Conservation (phyloP, 208 protist genomes). For the Novymonas esmeraldas region DNA sequence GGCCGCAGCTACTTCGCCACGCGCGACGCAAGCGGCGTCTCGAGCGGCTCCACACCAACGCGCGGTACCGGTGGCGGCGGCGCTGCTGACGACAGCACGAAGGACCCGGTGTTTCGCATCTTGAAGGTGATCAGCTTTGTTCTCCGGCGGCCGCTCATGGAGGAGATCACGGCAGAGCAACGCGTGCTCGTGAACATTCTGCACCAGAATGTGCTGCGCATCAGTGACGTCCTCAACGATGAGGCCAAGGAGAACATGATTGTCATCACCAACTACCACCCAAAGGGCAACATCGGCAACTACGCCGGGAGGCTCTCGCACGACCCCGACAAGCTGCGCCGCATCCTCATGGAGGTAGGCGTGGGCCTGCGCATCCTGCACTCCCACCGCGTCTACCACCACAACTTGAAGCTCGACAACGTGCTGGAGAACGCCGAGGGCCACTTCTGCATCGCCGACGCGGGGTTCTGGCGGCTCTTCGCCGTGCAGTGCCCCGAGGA, state of each 20-base stretch:
- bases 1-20: conserved; percentile 70
- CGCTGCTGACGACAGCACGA: conserved; percentile 5
- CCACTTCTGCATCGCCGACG: conserved; percentile 70
- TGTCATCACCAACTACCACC: conserved; percentile 59
- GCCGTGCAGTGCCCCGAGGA: conserved; percentile 72
- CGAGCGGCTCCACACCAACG: conserved; percentile 7
- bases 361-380: conserved; percentile 73
- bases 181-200: conserved; percentile 56
- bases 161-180: conserved; percentile 63
- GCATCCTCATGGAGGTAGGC: conserved; percentile 60
- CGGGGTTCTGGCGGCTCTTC: conserved; percentile 77
- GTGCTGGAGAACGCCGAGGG: conserved; percentile 59
- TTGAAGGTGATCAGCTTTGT: conserved; percentile 83
- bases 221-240: conserved; percentile 76
- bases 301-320: conserved; percentile 55
- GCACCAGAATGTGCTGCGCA: conserved; percentile 54
- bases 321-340: conserved; percentile 52
- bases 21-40: conserved; percentile 8
- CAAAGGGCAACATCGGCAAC: conserved; percentile 39
- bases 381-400: conserved; percentile 77
- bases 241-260: conserved; percentile 80
- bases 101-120: conserved; percentile 26
- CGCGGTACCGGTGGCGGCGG: neutral
- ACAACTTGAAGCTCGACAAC: conserved; percentile 86
- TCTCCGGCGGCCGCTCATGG: conserved; percentile 43